Percentiles rank a stretch among this genome's conserved stretches.
These are phyloP conservation scores for Puccinellia tenuiflora DNA, from an alignment of 176 grass and related monocot species.

Conservation along the genomic window DNA sequence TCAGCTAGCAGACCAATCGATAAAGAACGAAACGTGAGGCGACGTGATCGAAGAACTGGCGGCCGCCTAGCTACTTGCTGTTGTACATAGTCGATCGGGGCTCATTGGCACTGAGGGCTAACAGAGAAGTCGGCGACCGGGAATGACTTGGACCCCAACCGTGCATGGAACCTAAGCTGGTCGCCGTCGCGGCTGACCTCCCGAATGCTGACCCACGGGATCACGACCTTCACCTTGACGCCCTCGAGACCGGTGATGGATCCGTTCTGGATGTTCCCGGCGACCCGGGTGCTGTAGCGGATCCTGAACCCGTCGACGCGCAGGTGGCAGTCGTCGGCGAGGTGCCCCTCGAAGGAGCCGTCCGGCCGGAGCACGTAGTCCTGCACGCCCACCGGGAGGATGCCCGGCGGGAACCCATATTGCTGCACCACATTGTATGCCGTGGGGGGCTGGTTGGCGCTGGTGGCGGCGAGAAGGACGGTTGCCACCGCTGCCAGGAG, in stretches of 20 bases:
- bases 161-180: not conserved
- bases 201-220: not conserved
- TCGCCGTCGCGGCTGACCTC: not conserved
- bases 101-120: not conserved
- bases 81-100: too few relatives aligned
- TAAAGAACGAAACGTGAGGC: not conserved
- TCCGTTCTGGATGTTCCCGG: not conserved
- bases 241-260: not conserved
- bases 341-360: not conserved
- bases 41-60: not conserved
- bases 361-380: not conserved
- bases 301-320: not conserved
- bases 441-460: not conserved
- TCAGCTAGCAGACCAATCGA: not conserved
- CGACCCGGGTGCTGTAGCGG: not conserved
- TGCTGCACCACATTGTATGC: slow-evolving; percentile 54
- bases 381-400: slow-evolving; percentile 33
- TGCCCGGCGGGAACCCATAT: slow-evolving; percentile 50
- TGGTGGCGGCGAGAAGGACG: not conserved
- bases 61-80: not conserved
- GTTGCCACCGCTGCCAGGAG: not conserved
- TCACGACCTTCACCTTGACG: not conserved
- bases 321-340: not conserved
- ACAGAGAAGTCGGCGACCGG: not conserved
- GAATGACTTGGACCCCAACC: not conserved